A percentile compares a stretch with the other conserved stretches of the same genome.
These are phyloP conservation scores for Crotalaria pallida DNA, from an alignment of 306 rosid genomes.

Conservation along the genomic window DNA sequence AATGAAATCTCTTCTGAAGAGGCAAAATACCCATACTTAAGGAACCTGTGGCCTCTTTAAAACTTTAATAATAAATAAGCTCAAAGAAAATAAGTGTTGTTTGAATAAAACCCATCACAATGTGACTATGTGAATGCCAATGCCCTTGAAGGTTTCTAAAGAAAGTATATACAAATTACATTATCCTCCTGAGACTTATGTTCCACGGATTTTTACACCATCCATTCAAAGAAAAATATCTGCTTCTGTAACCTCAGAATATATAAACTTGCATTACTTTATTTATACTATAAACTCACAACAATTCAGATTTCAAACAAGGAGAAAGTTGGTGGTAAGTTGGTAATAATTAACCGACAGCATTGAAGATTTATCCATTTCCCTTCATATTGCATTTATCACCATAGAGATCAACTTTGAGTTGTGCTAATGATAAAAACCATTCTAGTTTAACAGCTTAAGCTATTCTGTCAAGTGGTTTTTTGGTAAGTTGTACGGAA, in stretches of 20 bases:
- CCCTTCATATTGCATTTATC: background rate
- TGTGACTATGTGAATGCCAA: background rate
- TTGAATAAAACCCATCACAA: background rate
- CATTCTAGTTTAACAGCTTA: constrained; percentile 9
- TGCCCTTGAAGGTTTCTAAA: background rate
- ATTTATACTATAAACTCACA: background rate
- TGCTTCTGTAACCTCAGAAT: background rate
- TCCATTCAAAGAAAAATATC: background rate
- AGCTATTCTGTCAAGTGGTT: constrained; percentile 12
- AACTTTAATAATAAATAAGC: background rate
- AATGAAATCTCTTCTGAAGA: background rate
- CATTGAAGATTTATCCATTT: constrained; percentile 10
- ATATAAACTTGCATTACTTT: constrained; percentile 8
- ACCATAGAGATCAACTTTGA: constrained; percentile 7
- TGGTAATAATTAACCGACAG: constrained; percentile 3
- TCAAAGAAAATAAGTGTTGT: background rate
- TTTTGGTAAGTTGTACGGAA: constrained; percentile 19
- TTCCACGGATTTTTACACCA: background rate
- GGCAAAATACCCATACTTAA: background rate
- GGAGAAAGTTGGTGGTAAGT: background rate
- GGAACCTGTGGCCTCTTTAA: background rate
- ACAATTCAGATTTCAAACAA: constrained; percentile 6
- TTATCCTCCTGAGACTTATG: background rate
- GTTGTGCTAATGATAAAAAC: constrained; percentile 2
- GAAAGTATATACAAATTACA: constrained; percentile 4